Percentiles rank a stretch among this genome's conserved stretches.
phyloP scores from a whole-genome alignment of 768 basidiomycete species.

The Butyriboletus loyo region DNA sequence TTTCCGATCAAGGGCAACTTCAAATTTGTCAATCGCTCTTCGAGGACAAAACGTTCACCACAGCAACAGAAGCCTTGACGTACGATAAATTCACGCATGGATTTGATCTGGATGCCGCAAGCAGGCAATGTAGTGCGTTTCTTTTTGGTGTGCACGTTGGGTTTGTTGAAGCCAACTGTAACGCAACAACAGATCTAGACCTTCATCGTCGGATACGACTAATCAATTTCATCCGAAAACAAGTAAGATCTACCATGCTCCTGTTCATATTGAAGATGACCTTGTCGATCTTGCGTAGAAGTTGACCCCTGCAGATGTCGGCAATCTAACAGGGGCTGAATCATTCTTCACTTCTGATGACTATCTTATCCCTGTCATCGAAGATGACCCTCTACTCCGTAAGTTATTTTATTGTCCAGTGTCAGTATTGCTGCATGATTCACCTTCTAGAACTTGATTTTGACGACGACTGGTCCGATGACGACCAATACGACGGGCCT shows the following conservation, averaged over 20 bases:
- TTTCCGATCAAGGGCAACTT: slow-evolving; percentile 58
- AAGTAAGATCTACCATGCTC: slow-evolving; percentile 38
- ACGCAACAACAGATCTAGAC: slow-evolving; percentile 57
- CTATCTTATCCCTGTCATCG: slow-evolving; percentile 76
- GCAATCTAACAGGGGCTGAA: slow-evolving; percentile 54
- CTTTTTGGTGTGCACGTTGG: not conserved
- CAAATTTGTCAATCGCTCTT: slow-evolving; percentile 71
- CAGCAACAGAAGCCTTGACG: slow-evolving; percentile 53
- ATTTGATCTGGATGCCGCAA: slow-evolving; percentile 58
- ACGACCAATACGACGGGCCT: slow-evolving; percentile 21
- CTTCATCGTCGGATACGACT: slow-evolving; percentile 76
- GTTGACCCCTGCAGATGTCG: slow-evolving; percentile 43
- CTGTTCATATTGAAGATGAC: not conserved
- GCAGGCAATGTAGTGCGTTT: slow-evolving; percentile 53
- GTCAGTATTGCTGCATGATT: not conserved
- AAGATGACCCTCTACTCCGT: slow-evolving; percentile 91
- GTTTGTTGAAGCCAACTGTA: not conserved
- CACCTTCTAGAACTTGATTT: slow-evolving; percentile 52
- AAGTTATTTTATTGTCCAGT: slow-evolving; percentile 27
- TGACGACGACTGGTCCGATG: slow-evolving; percentile 75
- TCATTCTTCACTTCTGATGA: slow-evolving; percentile 69
- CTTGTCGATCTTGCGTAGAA: slow-evolving; percentile 41
- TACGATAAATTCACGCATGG: slow-evolving; percentile 60
- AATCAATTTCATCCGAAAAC: slow-evolving; percentile 83
- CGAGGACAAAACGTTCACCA: slow-evolving; percentile 58